Evolutionary conservation across 2,329 filamentous ascomycete species (phyloP), one percentile per base, ranked within the genome.

Genomic region (Daldinia sp.): DNA sequence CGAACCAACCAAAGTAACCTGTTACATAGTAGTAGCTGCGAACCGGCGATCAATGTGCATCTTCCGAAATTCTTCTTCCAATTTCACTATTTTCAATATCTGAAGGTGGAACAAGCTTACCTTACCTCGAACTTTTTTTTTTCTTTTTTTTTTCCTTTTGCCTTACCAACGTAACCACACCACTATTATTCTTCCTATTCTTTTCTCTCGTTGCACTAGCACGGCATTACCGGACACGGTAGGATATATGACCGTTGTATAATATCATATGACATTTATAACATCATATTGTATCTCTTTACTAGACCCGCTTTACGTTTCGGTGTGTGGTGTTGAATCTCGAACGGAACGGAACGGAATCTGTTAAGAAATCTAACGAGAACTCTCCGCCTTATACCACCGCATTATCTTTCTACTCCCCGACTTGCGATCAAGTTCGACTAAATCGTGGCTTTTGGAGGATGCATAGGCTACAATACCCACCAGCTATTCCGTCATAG

Each of bases 391-490:
- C 27, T 32, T 48, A 10, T 15, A 48, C 7, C 17, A 8, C 10
- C 45, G 8, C 52, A 13, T 62, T 43, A 23, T n/a, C 30, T 49
- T 25, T 49, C 21, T 10, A 10, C 23, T 32, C 15, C 35, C 53
- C 39, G 57, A 62, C 49, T 21, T 53, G 21, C 54, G 48, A 59
- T 64, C 58, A 43, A 66, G 19, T 17, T 49, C 56, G 39, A 52
- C 23, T 30, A 29, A 60, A 47, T 35, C 17, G 23, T 34, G 35
- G 43, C 25, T 63, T 47, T 53, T 54, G 60, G 66, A 74, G 61
- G 63, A 79, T 79, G 77, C 73, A 71, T 71, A 58, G 64, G 56
- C 61, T 63, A 65, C 69, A 56, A 66, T 62, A 56, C 25, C 61
- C 59, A 53, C 65, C 57, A 60, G 66, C 62, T 69, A 68, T 68